These are phyloP conservation scores for Odonthalia washingtoniensis DNA, from an alignment of 31 red algal genomes.

Conservation along the genomic window DNA sequence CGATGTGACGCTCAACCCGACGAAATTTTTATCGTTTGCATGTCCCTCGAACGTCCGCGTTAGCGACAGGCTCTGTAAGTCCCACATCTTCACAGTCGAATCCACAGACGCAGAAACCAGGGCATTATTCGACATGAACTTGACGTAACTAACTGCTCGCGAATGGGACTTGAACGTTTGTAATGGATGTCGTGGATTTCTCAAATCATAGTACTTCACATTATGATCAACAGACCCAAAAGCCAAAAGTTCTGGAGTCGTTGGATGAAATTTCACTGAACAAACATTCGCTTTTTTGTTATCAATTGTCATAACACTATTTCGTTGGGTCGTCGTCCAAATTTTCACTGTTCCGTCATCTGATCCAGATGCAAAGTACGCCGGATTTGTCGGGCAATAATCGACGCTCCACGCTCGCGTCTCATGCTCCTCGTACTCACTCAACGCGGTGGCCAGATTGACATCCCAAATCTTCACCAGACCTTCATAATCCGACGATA, in stretches of 20 bases:
- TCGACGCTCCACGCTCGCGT: conserved; percentile 90
- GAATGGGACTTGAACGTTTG: conserved; percentile 74
- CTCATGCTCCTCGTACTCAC: conserved; percentile 96
- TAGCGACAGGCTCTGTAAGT: conserved; percentile 57
- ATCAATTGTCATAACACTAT: conserved; percentile 83
- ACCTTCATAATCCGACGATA: conserved; percentile 91
- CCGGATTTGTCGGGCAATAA: conserved; percentile 83
- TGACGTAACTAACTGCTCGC: conserved; percentile 90
- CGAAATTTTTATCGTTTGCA: conserved; percentile 93
- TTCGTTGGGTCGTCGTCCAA: conserved; percentile 71
- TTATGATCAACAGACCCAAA: conserved; percentile 85
- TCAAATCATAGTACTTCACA: conserved; percentile 91
- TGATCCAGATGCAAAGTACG: conserved; percentile 80
- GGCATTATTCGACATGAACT: conserved; percentile 70
- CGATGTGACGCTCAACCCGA: conserved; percentile 81
- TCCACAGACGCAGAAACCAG: conserved; percentile 93
- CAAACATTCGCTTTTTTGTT: conserved; percentile 91
- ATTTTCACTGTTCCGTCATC: conserved; percentile 94
- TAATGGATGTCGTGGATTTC: conserved; percentile 66
- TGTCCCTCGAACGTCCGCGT: conserved; percentile 85
- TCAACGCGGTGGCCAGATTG: conserved; percentile 37
- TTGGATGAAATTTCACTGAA: conserved; percentile 89
- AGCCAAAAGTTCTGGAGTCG: conserved; percentile 60
- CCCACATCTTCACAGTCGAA: conserved; percentile 90
- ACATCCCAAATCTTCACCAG: conserved; percentile 91